Base-by-base conservation (phyloP, 345 rosid species). In the Camelina sativa region DNA sequence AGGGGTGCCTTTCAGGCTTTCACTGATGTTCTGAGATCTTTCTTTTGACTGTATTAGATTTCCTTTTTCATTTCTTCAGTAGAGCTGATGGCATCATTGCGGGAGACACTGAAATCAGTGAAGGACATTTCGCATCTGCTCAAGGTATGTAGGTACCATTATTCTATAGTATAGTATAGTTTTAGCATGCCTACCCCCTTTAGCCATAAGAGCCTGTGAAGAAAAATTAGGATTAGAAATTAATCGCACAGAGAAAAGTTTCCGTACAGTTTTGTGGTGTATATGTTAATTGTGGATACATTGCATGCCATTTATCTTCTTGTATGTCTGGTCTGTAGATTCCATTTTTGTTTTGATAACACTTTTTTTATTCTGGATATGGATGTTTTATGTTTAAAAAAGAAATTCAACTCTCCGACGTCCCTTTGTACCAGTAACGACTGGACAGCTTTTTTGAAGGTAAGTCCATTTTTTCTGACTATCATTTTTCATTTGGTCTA, bases 361-460 rank as follows among this genome's bases (percentile, higher is more conserved):
- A 38, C 8, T 28, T 65, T 19, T 19, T 2, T 38, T 40, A 34
- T 34, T 19, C 65, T 73, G 69, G 47, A 35, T 77, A 53, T 77
- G 75, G 64, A 20, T 11, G 52, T 79, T 69, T 79, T 73, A 65
- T 77, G 76, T 28, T 62, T 37, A 41, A 56, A 74, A 73, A 69
- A 94, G 98, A 94, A 94, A 88, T 91, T 94, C 83, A 88, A 91
- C 83, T 91, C 93, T 34, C 98, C 97, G 73, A 90, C 91, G 81
- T 84, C 92, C 73, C 63, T 79, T 34, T 88, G 87, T 71, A 84
- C 95, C 61, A 69, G 76, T 79, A 74, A 88, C 59, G 98, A 94
- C 73, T 94, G 97, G 98, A 81, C 89, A 63, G 85, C 96, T 34
- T 90, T 94, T 82, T 69, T 87, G 80, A 94, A 94, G 97, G 98